A percentile compares a stretch with the other conserved stretches of the same genome.
phyloP scores from a whole-genome alignment of 495 filamentous ascomycete species.

The Annulohypoxylon bovei region DNA sequence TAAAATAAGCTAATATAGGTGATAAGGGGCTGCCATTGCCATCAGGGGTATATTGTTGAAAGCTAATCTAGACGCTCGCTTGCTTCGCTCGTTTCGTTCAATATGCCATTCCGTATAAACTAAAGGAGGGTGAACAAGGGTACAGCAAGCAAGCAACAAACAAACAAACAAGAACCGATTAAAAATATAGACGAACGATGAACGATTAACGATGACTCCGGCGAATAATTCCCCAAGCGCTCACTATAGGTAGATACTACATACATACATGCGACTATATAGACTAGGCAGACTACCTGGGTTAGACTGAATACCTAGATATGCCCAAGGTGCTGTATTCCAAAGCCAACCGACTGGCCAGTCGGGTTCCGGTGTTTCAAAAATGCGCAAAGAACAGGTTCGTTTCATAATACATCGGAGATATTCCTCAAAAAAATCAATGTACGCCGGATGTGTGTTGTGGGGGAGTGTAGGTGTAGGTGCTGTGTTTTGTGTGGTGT shows the following conservation, averaged over 20 bases:
- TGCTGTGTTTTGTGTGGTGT: background rate
- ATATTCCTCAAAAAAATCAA: constrained; percentile 17
- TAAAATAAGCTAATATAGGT: too few species aligned
- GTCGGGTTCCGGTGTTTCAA: background rate
- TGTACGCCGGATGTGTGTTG: background rate
- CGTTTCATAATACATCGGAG: constrained; percentile 23
- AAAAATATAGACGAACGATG: background rate
- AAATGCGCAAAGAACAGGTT: background rate
- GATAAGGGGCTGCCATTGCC: background rate
- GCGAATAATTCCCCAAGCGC: background rate
- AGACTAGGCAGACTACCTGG: background rate
- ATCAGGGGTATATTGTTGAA: constrained; percentile 28
- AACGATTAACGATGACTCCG: constrained; percentile 4
- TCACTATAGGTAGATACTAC: constrained; percentile 33
- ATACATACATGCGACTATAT: constrained; percentile 20
- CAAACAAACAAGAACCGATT: constrained; percentile 1
- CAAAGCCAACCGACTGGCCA: background rate
- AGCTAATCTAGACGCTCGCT: constrained; percentile 7
- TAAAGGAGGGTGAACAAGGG: constrained; percentile 1
- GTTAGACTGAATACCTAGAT: too few species aligned
- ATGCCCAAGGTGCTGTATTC: background rate
- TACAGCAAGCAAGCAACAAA: background rate
- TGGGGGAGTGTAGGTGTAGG: background rate
- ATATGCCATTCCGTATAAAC: too few species aligned
- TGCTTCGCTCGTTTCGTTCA: too few species aligned